Percentiles rank a stretch among this genome's conserved stretches.
These are phyloP conservation scores for Exidia glandulosa DNA, from an alignment of 768 basidiomycete genomes.

Conservation along the genomic window DNA sequence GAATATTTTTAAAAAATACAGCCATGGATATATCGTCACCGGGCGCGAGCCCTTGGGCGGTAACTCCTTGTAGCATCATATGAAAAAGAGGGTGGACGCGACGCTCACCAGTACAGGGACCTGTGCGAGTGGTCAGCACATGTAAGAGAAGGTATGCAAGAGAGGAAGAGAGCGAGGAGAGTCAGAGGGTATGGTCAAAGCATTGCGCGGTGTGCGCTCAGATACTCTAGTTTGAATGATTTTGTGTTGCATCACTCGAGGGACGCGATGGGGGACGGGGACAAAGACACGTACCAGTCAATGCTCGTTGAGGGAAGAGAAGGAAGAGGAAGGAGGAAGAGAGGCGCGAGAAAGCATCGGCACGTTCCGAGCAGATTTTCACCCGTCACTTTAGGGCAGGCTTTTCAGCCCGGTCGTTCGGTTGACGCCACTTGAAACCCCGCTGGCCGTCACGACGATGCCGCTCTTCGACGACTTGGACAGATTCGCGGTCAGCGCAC, in stretches of 20 bases:
- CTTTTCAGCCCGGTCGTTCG: background rate
- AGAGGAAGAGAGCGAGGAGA: background rate
- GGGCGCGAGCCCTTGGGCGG: background rate
- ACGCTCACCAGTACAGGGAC: background rate
- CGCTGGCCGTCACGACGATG: background rate
- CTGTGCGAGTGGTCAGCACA: background rate
- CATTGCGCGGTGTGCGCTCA: background rate
- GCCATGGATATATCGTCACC: background rate
- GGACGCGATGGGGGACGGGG: background rate
- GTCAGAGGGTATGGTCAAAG: background rate
- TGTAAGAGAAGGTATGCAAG: background rate
- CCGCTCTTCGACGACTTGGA: background rate
- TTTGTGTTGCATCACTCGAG: background rate
- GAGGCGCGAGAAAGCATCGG: background rate
- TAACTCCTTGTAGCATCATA: background rate
- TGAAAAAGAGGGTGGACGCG: background rate
- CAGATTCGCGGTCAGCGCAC: background rate
- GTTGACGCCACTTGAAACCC: no score
- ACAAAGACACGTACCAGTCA: background rate
- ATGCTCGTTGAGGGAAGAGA: background rate
- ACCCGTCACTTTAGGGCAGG: background rate
- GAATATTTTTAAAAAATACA: background rate
- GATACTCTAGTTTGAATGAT: constrained; percentile 1
- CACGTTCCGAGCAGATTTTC: background rate
- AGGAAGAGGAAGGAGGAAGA: background rate